phyloP scores from a whole-genome alignment of 805 yeast genomes.

The Nakazawaea anatomiae region DNA sequence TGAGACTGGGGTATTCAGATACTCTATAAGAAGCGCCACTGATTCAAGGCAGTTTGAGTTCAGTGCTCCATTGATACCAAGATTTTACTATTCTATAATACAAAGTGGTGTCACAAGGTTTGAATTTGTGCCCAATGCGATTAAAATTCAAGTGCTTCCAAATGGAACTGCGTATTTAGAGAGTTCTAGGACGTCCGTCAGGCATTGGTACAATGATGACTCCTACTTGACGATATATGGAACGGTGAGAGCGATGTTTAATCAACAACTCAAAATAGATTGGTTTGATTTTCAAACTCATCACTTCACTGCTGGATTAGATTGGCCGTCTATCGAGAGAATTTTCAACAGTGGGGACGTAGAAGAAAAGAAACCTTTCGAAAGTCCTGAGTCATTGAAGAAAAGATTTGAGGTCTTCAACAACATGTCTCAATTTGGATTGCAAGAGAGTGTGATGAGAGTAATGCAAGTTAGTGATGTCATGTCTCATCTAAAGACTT shows the following conservation, averaged over 20 bases:
- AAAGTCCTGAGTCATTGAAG: conserved; percentile 12
- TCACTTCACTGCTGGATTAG: conserved; percentile 39
- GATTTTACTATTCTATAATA: conserved; percentile 48
- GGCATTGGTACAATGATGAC: conserved; percentile 61
- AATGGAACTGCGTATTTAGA: conserved; percentile 50
- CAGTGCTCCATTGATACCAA: conserved; percentile 57
- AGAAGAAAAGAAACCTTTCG: conserved; percentile 9
- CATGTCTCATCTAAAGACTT: conserved; percentile 62
- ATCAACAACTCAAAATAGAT: conserved; percentile 58
- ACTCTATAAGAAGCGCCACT: conserved; percentile 36
- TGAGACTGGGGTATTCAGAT: conserved; percentile 41
- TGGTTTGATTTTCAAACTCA: conserved; percentile 59
- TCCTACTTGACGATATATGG: conserved; percentile 61
- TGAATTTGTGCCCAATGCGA: conserved; percentile 42
- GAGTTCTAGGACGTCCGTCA: conserved; percentile 41
- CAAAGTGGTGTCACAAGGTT: conserved; percentile 45
- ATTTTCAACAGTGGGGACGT: conserved; percentile 26
- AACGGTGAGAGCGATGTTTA: conserved; percentile 55
- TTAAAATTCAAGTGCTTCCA: conserved; percentile 47
- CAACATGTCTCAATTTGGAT: conserved; percentile 50
- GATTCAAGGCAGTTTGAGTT: conserved; percentile 59
- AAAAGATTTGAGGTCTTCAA: conserved; percentile 37
- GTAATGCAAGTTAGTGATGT: conserved; percentile 72
- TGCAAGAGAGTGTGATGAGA: conserved; percentile 61
- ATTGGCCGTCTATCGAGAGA: conserved; percentile 39